Conservation (phyloP, 192 early-diverging fungal species). For the Allomyces arbusculus region DNA sequence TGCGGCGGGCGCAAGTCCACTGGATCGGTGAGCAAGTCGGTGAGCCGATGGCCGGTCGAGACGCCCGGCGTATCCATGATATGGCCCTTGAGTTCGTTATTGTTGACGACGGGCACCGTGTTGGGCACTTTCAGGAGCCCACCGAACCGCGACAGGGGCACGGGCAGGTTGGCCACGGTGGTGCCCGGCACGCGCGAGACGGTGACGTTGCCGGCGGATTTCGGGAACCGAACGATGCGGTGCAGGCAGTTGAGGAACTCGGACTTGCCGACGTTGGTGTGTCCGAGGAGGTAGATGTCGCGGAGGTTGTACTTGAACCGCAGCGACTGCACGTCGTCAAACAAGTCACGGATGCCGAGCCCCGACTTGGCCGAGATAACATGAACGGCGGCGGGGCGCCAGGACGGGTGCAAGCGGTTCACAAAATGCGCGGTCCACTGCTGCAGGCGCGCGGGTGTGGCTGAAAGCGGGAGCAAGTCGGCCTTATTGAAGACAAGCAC, state of each 20-base stretch:
- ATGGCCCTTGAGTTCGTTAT: constrained; percentile 14
- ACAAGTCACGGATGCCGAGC: constrained; percentile 24
- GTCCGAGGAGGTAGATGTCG: constrained; percentile 50
- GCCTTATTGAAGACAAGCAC: constrained; percentile 50
- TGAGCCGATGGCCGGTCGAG: constrained; percentile 27
- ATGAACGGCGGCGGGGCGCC: constrained; percentile 15
- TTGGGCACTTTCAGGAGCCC: constrained; percentile 9
- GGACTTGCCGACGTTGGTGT: constrained; percentile 59
- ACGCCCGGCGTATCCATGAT: constrained; percentile 44
- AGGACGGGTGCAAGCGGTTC: constrained; percentile 8
- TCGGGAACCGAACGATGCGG: constrained; percentile 21
- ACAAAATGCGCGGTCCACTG: constrained; percentile 19
- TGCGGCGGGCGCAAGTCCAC: constrained; percentile 27
- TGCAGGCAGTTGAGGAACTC: constrained; percentile 46
- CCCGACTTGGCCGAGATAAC: constrained; percentile 41
- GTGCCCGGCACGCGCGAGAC: constrained; percentile 48
- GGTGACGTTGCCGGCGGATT: constrained; percentile 25
- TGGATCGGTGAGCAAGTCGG: constrained; percentile 18
- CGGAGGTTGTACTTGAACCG: constrained; percentile 17
- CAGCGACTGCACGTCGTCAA: constrained; percentile 16
- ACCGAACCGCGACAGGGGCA: constrained; percentile 32
- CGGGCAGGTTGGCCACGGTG: constrained; percentile 37
- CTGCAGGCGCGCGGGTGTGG: constrained; percentile 30
- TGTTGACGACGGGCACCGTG: constrained; percentile 11
- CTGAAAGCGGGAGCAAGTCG: constrained; percentile 39